Base-by-base conservation (phyloP, 2,329 filamentous ascomycete genomes). In the Cyphellophora europaea region DNA sequence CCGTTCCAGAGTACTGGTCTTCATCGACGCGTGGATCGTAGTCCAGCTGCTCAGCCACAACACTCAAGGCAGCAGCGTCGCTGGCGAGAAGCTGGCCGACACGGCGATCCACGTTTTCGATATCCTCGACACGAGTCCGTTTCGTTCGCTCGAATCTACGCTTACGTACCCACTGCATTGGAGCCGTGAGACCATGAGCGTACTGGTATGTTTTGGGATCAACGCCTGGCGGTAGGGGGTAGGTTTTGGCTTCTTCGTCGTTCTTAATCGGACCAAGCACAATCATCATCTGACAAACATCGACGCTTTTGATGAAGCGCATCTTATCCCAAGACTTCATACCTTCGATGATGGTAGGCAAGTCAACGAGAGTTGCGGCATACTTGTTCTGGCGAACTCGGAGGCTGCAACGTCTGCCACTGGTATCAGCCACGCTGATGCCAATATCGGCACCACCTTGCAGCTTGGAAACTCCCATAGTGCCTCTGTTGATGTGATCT, bases 321-420 rank as follows among this genome's bases (percentile, higher is more conserved):
- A 83, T 86, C 52, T 79, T 79, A 55, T 93, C 87, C 83, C 86
- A 94, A 40, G 82, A 88, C 66, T 94, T 94, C 81, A 91, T 87
- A 5, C 79, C 81, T 55, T 94, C 87, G 4, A 88, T 79, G 38
- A 94, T 83, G 40, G 83, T 91, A 1, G 87, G 87, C 19, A 94
- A 62, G 49, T 93, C 86, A 6, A 93, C 79, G 55, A 93, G 67
- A 13, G 79, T 74, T 15, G 82, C 85, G 1, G 83, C 87, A 54
- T 85, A 93, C 32, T 73, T 67, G 33, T 74, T 72, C 4, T 77
- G 77, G 42, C 78, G 74, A 41, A 93, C 71, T 3, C 68, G 76
- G 19, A 93, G 59, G 43, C 84, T 65, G 1, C 82, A 79, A n/a
- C 86, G 74, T 33, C 85, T 72, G 27, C 79, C 76, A 32, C 85